These are phyloP conservation scores for Lasiodiplodia hormozganensis DNA, from an alignment of 2,329 filamentous ascomycete genomes.

Conservation along the genomic window DNA sequence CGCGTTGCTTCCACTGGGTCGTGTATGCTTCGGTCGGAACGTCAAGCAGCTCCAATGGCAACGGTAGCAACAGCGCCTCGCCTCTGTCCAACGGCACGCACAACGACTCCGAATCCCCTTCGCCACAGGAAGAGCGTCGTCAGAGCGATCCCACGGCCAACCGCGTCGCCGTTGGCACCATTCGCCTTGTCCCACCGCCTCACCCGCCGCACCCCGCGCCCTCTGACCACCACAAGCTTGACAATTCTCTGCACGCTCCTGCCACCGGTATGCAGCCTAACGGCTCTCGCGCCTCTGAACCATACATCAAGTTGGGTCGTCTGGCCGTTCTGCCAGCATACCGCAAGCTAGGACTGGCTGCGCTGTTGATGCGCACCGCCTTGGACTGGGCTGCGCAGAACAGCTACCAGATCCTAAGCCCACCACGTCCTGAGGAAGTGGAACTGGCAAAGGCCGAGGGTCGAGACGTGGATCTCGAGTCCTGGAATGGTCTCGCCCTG, in stretches of 20 bases:
- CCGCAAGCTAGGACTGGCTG: constrained; percentile 70
- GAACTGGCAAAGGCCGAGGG: constrained; percentile 56
- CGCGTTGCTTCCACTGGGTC: constrained; percentile 84
- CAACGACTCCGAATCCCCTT: constrained; percentile 46
- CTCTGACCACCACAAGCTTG: constrained; percentile 36
- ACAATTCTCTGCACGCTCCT: constrained; percentile 31
- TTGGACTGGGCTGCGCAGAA: constrained; percentile 72
- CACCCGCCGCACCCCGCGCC: constrained; percentile 68
- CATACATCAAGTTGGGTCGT: constrained; percentile 83
- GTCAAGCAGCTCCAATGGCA: constrained; percentile 33
- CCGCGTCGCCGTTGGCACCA: constrained; percentile 71
- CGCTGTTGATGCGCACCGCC: constrained; percentile 70
- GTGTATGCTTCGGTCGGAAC: constrained; percentile 72
- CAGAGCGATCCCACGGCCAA: constrained; percentile 44
- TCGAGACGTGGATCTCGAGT: constrained; percentile 44
- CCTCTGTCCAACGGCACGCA: constrained; percentile 30
- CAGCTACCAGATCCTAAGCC: constrained; percentile 54
- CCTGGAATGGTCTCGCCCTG: constrained; percentile 78
- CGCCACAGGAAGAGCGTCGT: constrained; percentile 42
- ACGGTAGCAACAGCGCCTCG: constrained; percentile 47
- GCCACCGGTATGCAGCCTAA: constrained; percentile 7
- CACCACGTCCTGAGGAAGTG: constrained; percentile 45
- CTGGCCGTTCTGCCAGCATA: constrained; percentile 73
- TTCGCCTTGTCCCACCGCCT: constrained; percentile 83
- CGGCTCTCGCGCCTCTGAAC: constrained; percentile 56